A percentile compares a stretch with the other conserved stretches of the same genome.
These are phyloP conservation scores for Amanita pallidorosea DNA, from an alignment of 768 basidiomycete genomes.

Conservation along the genomic window DNA sequence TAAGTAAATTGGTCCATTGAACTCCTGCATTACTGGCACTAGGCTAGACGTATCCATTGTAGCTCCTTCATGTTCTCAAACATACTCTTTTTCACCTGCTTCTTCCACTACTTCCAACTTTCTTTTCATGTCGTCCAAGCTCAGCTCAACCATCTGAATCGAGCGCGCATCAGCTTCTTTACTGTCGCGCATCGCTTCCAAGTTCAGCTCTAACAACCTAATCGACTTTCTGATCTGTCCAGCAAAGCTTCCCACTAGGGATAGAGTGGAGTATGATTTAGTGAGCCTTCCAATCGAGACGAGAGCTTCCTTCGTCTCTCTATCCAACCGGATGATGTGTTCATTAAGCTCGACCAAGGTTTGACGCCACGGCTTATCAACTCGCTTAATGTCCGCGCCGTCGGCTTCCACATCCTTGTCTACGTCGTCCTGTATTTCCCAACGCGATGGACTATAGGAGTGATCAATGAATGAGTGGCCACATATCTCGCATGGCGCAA, in stretches of 20 bases:
- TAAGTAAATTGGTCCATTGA: too few relatives aligned
- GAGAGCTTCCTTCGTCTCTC: neutral
- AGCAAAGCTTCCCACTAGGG: neutral
- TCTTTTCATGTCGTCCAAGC: neutral
- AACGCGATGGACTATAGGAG: neutral
- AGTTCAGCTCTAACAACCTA: neutral
- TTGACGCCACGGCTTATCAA: too few relatives aligned
- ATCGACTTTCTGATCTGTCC: neutral
- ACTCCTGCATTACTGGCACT: neutral
- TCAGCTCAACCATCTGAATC: neutral
- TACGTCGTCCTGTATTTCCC: neutral
- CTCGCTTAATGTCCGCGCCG: neutral
- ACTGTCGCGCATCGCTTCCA: neutral
- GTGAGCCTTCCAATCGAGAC: neutral
- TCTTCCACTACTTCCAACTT: neutral
- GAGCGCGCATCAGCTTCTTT: neutral
- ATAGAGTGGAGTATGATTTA: neutral
- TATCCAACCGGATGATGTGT: neutral
- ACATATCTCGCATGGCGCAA: neutral
- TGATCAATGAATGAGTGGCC: neutral
- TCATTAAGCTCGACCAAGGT: too few relatives aligned
- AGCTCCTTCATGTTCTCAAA: neutral
- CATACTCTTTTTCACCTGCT: neutral
- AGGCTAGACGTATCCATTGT: neutral
- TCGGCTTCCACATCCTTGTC: constrained; percentile 5